Evolutionary conservation across 2,329 filamentous ascomycete species (phyloP).

Genomic region (Botrytis squamosa): DNA sequence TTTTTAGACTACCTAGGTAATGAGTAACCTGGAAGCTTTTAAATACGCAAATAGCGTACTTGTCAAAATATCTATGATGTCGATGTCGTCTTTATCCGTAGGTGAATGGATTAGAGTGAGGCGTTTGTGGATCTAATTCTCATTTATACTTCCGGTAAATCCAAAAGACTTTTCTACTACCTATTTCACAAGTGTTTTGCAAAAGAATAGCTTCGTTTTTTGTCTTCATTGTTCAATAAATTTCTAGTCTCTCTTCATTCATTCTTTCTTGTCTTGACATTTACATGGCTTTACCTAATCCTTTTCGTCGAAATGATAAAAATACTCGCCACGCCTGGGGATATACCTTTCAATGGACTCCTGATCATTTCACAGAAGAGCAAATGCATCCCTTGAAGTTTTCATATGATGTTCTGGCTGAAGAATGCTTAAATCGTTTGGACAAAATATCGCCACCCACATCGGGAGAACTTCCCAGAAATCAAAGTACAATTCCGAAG

Average conservation of each 20-base stretch:
- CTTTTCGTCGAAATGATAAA: slow-evolving; percentile 29
- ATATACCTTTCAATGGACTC: slow-evolving; percentile 67
- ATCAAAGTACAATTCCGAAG: slow-evolving; percentile 38
- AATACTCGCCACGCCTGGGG: slow-evolving; percentile 50
- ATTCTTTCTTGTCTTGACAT: neutral
- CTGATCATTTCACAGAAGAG: slow-evolving; percentile 59
- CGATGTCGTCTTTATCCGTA: neutral
- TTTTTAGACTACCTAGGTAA: neutral
- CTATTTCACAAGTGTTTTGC: neutral
- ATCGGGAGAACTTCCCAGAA: slow-evolving; percentile 30
- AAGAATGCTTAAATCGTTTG: slow-evolving; percentile 62
- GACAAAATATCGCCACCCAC: slow-evolving; percentile 57
- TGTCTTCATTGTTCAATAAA: neutral
- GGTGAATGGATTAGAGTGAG: neutral
- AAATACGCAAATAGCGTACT: neutral
- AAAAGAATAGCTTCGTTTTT: too few relatives aligned
- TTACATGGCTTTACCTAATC: slow-evolving; percentile 23
- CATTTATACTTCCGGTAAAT: neutral
- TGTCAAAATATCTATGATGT: neutral
- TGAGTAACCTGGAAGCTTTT: neutral
- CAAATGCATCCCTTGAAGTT: slow-evolving; percentile 60
- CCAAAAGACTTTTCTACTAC: neutral
- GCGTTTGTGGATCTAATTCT: neutral
- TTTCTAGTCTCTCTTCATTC: neutral
- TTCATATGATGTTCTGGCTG: slow-evolving; percentile 66